Base-by-base conservation (phyloP, 2,329 filamentous ascomycete genomes). In the Fusarium cyanostomum region DNA sequence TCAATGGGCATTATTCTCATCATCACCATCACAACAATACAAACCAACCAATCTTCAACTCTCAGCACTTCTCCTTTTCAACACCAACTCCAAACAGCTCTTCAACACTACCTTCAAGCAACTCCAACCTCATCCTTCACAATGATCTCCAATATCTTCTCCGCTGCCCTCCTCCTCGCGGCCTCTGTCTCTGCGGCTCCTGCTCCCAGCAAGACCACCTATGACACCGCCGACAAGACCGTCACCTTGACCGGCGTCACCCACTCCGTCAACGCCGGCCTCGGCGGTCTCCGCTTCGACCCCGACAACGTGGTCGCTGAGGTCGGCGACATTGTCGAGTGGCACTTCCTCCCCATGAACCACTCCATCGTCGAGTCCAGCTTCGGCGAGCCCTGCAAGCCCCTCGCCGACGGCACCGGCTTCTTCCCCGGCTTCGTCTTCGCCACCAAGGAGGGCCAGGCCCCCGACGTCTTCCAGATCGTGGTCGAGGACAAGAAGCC, bases 281-380 rank as follows among this genome's bases (percentile, higher is more conserved):
- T 74, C 5, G 76, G 73, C 24, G 79, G 79, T 39, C 77, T 86
- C 28, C 71, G 69, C 44, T 87, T 86, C 72, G 76, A 79, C 44
- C 85, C 85, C 2, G 75, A 81, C 59, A 80, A 78, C 62, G 74
- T 85, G 35, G 78, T 77, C 3, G 84, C 84, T 15, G 71, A 75
- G 10, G 55, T 79, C 8, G 84, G 83, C 56, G 82, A 84, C 58
- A 62, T 82, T 5, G 71, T 87, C 55, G 82, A 86, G 74, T 87
- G 81, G 76, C 80, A 83, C 68, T 86, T 82, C 77, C 80, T 79
- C 61, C 79, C 83, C 8, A 70, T 65, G 56, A 84, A 82, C 74
- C 84, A 86, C 78, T 79, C 79, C 15, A 75, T 86, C 37, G 77
- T 67, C 2, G 74, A 80, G 70, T 79, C 78, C 33, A 75, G 69